Evolutionary conservation across 2,329 filamentous ascomycete genomes (phyloP).

Genomic region (Bipolaris cookei): DNA sequence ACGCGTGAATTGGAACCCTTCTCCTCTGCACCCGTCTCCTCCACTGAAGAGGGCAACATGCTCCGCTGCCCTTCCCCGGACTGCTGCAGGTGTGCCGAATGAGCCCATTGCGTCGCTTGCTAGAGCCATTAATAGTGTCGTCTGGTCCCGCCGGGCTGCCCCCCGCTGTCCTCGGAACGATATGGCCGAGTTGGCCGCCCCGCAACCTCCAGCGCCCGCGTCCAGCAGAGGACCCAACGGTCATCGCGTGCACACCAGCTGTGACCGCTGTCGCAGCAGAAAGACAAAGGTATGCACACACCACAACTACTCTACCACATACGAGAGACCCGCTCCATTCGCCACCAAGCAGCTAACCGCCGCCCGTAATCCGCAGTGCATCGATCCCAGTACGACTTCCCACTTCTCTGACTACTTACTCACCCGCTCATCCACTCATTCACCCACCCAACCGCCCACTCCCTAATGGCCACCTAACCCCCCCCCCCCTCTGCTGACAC

Average conservation of each 20-base stretch:
- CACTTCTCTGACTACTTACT: not conserved
- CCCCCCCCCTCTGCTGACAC: slow-evolving; percentile 22
- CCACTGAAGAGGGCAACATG: slow-evolving; percentile 16
- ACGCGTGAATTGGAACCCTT: slow-evolving; percentile 19
- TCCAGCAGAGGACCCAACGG: slow-evolving; percentile 34
- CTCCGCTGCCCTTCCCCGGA: slow-evolving; percentile 21
- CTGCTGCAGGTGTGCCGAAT: slow-evolving; percentile 27
- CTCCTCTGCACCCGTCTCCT: slow-evolving; percentile 14
- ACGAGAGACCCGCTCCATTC: too few relatives aligned
- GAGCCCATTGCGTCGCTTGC: slow-evolving; percentile 20
- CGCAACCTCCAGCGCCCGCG: slow-evolving; percentile 19
- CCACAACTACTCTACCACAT: too few relatives aligned
- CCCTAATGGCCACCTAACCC: too few relatives aligned
- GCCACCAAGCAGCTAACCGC: slow-evolving; percentile 36
- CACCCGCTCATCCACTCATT: too few relatives aligned
- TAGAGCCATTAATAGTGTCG: slow-evolving; percentile 11
- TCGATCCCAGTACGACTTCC: slow-evolving; percentile 45
- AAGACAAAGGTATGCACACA: slow-evolving; percentile 44
- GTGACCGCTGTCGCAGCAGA: slow-evolving; percentile 47
- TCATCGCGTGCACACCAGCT: slow-evolving; percentile 47
- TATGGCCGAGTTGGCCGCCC: slow-evolving; percentile 37
- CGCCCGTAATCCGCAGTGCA: slow-evolving; percentile 34
- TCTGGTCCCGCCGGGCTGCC: slow-evolving; percentile 9
- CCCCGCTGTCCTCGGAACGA: slow-evolving; percentile 18
- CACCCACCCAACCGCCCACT: too few relatives aligned